These are phyloP conservation scores for Coemansia sp. DNA, from an alignment of 192 early-diverging fungal genomes.

Conservation along the genomic window DNA sequence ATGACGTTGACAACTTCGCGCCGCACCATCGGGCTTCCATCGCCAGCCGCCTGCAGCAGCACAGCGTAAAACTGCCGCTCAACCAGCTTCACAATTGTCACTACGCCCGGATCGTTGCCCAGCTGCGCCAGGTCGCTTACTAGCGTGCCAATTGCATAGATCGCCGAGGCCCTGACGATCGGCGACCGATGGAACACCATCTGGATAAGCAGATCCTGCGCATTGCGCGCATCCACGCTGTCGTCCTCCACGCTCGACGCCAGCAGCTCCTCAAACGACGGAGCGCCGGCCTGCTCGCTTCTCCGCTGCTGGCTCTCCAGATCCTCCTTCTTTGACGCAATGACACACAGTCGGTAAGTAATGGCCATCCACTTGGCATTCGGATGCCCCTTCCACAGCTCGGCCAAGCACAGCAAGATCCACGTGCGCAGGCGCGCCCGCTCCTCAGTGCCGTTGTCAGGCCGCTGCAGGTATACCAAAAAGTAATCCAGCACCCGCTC, in stretches of 20 bases:
- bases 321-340: conserved; percentile 55
- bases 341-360: conserved; percentile 66
- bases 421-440: conserved; percentile 72
- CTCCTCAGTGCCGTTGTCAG: conserved; percentile 49
- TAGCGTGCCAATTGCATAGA: conserved; percentile 80
- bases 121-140: conserved; percentile 56
- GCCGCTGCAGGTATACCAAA: conserved; percentile 49
- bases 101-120: conserved; percentile 61
- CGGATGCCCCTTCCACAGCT: conserved; percentile 78
- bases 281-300: conserved; percentile 4
- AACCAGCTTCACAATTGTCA: conserved; percentile 68
- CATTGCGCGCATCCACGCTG: conserved; percentile 39
- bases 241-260: conserved; percentile 43
- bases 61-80: conserved; percentile 64
- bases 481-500: conserved; percentile 53
- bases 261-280: conserved; percentile 48
- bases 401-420: conserved; percentile 81
- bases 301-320: conserved; percentile 17
- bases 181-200: conserved; percentile 53
- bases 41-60: conserved; percentile 59
- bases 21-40: conserved; percentile 88
- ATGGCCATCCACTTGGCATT: conserved; percentile 58
- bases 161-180: conserved; percentile 82
- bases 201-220: conserved; percentile 41
- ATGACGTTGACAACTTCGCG: conserved; percentile 80